phyloP scores from a whole-genome alignment of 2,329 filamentous ascomycete genomes.

The Aureobasidium leucospermi region DNA sequence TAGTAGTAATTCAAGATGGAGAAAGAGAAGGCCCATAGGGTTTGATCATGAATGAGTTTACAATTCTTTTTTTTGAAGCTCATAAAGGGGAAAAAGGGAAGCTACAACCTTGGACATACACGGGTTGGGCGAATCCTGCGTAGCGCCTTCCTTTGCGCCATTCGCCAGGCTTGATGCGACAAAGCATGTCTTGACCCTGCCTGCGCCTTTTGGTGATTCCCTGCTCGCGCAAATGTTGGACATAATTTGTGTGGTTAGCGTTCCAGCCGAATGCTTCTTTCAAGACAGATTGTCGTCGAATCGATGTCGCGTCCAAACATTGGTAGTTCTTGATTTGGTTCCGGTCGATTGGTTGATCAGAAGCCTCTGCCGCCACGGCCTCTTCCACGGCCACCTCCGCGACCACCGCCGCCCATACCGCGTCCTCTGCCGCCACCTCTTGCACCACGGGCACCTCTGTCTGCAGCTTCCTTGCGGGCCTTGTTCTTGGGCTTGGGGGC shows the following conservation, averaged over 20 bases:
- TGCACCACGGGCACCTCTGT: conserved; percentile 41
- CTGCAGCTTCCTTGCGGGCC: conserved; percentile 77
- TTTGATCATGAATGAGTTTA: conserved; percentile 3
- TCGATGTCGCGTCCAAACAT: not conserved
- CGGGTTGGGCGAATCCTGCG: not conserved
- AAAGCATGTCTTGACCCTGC: not conserved
- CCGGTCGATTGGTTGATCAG: not conserved
- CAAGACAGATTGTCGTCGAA: not conserved
- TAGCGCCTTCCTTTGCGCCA: not conserved
- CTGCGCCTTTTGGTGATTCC: not conserved
- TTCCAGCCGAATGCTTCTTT: not conserved
- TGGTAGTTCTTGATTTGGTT: not conserved
- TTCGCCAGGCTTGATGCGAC: not conserved
- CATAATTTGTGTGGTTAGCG: not conserved
- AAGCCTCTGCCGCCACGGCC: conserved; percentile 26
- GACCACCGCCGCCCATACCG: conserved; percentile 27
- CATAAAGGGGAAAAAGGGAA: conserved; percentile 1
- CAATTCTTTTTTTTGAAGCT: conserved; percentile 9
- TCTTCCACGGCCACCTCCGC: conserved; percentile 26
- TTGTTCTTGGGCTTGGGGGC: conserved; percentile 99
- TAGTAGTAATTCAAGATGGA: not conserved
- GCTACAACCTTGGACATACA: not conserved
- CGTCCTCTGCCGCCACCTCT: conserved; percentile 38
- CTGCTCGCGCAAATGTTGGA: not conserved
- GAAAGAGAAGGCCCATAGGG: not conserved